phyloP scores from a whole-genome alignment of 345 rosid species.

The Microcos paniculata region DNA sequence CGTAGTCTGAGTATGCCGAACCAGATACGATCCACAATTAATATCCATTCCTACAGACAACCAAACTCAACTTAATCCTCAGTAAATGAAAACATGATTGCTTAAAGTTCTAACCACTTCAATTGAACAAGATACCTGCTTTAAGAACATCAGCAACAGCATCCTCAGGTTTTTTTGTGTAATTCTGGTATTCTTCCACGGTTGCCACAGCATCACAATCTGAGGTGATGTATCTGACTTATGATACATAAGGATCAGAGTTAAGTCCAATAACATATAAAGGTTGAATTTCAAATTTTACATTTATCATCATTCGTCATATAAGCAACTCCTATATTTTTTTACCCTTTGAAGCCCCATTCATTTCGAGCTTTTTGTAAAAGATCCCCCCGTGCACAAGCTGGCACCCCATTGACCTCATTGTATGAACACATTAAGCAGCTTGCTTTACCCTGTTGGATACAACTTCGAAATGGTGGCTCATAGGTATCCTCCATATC shows the following conservation, averaged over 20 bases:
- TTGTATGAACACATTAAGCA: slow-evolving; percentile 97
- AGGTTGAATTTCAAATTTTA: slow-evolving; percentile 4
- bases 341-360: slow-evolving; percentile 89
- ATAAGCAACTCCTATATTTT: not conserved
- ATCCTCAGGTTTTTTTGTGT: slow-evolving; percentile 59
- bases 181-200: slow-evolving; percentile 68
- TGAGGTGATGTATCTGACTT: slow-evolving; percentile 75
- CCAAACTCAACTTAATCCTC: not conserved
- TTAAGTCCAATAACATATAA: slow-evolving; percentile 1
- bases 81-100: not conserved
- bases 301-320: not conserved
- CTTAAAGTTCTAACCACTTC: not conserved
- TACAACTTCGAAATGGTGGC: slow-evolving; percentile 79
- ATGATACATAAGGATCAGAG: not conserved
- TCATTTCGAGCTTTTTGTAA: slow-evolving; percentile 67
- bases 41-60: slow-evolving; percentile 69
- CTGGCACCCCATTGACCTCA: slow-evolving; percentile 86
- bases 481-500: slow-evolving; percentile 83
- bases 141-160: slow-evolving; percentile 78
- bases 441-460: slow-evolving; percentile 80
- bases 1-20: slow-evolving; percentile 52
- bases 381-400: slow-evolving; percentile 68
- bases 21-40: slow-evolving; percentile 71
- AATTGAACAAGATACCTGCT: slow-evolving; percentile 49
- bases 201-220: slow-evolving; percentile 99